A percentile compares a stretch with the other conserved stretches of the same genome.
phyloP scores from a whole-genome alignment of 305 asterid genomes.

The Galium porrigens region DNA sequence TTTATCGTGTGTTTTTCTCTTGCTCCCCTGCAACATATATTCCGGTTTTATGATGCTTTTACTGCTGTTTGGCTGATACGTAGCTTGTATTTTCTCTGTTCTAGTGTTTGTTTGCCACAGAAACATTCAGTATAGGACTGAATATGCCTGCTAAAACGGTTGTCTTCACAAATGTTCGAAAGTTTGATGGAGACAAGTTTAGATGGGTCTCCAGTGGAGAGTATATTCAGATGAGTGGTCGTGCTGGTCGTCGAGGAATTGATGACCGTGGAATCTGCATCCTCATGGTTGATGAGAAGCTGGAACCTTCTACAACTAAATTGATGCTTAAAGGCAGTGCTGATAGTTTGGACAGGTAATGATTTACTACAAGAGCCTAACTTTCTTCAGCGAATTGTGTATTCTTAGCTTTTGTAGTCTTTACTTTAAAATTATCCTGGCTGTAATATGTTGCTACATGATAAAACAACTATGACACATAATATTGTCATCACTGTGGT shows the following conservation, averaged over 20 bases:
- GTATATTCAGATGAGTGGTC: conserved; percentile 99
- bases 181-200: conserved; percentile 90
- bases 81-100: conserved; percentile 19
- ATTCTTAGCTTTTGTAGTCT: background rate
- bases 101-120: conserved; percentile 95
- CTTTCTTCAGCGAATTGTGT: background rate
- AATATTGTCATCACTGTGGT: background rate
- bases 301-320: conserved; percentile 88
- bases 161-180: conserved; percentile 92
- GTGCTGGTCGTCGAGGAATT: conserved; percentile 99
- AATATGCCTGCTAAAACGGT: conserved; percentile 99
- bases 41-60: background rate
- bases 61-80: background rate
- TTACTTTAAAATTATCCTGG: background rate
- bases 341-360: conserved; percentile 81
- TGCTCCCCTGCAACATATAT: background rate
- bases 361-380: background rate
- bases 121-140: conserved; percentile 96
- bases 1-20: background rate
- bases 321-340: conserved; percentile 89
- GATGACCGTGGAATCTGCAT: conserved; percentile 97
- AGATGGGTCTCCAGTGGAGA: conserved; percentile 98
- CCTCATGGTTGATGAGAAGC: conserved; percentile 96
- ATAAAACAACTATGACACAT: background rate
- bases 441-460: background rate